Conservation (phyloP, 192 early-diverging fungal genomes). For the Coemansia sp. region DNA sequence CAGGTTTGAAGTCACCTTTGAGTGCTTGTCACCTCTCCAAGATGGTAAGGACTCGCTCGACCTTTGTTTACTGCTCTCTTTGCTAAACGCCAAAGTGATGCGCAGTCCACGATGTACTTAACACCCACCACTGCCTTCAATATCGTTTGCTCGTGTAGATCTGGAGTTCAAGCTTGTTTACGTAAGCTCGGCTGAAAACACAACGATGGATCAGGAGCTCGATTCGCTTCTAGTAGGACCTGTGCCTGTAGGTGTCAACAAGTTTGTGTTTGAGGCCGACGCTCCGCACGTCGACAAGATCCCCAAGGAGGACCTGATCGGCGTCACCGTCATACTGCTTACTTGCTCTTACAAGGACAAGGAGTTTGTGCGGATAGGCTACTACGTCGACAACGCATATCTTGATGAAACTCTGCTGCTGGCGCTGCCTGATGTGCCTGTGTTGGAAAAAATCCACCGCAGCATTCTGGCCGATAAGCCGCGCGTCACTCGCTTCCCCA, state of each 20-base stretch:
- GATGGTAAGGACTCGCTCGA: constrained; percentile 67
- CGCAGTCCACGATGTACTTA: neutral
- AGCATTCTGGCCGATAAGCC: constrained; percentile 94
- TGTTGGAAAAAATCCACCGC: constrained; percentile 77
- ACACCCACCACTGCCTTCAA: neutral
- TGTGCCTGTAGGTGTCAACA: constrained; percentile 91
- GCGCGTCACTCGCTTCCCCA: constrained; percentile 85
- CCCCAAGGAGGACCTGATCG: constrained; percentile 80
- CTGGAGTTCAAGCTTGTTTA: constrained; percentile 98
- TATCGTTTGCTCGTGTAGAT: constrained; percentile 61
- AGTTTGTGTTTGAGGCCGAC: constrained; percentile 84
- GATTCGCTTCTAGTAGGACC: constrained; percentile 97
- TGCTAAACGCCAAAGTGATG: neutral
- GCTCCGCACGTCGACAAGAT: constrained; percentile 76
- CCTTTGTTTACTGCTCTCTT: constrained; percentile 5
- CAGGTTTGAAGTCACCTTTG: constrained; percentile 97
- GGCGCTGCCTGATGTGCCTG: constrained; percentile 73
- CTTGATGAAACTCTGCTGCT: constrained; percentile 77
- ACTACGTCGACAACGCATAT: constrained; percentile 98
- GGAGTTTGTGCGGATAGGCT: constrained; percentile 97
- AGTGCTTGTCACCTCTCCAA: constrained; percentile 83
- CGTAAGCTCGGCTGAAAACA: constrained; percentile 86
- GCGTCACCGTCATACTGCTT: constrained; percentile 89
- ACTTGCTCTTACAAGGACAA: constrained; percentile 86
- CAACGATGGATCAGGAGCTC: constrained; percentile 84